Percentiles rank a stretch among this genome's conserved stretches.
Evolutionary conservation across 495 filamentous ascomycete genomes (phyloP).

Genomic region (Hyaloscypha bicolor): DNA sequence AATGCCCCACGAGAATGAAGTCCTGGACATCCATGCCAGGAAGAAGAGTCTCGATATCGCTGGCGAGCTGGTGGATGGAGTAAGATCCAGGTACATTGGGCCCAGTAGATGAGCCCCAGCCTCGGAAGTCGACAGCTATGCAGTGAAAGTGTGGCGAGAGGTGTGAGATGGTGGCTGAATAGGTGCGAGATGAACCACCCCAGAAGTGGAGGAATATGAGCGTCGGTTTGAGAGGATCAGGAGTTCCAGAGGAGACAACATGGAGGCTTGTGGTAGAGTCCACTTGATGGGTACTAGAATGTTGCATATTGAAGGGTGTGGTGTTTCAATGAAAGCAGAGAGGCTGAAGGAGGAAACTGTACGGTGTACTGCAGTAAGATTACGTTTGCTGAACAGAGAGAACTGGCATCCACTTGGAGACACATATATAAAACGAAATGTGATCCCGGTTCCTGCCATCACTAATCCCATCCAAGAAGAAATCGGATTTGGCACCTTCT

Average conservation of each 20-base stretch:
- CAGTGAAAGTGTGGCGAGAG: constrained; percentile 32
- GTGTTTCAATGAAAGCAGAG: neutral
- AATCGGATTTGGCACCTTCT: neutral
- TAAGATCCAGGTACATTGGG: constrained; percentile 32
- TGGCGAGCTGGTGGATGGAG: constrained; percentile 35
- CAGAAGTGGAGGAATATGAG: constrained; percentile 48
- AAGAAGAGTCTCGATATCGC: constrained; percentile 37
- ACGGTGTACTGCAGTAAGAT: neutral
- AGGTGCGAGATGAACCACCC: constrained; percentile 46
- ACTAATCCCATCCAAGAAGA: neutral
- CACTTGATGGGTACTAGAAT: neutral
- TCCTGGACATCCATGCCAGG: constrained; percentile 22
- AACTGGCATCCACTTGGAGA: neutral
- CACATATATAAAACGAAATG: neutral
- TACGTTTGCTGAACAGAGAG: neutral
- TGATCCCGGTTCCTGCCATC: neutral
- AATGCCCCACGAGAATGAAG: constrained; percentile 43
- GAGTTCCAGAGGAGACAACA: neutral
- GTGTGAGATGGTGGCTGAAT: constrained; percentile 35
- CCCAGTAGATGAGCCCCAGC: constrained; percentile 44
- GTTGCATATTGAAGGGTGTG: neutral
- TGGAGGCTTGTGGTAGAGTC: constrained; percentile 3
- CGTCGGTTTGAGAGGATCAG: constrained; percentile 2
- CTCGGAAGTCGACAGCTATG: constrained; percentile 40
- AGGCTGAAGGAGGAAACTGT: neutral